Base-by-base conservation (phyloP, 805 yeast genomes). In the Saccharomycopsis selenospora region DNA sequence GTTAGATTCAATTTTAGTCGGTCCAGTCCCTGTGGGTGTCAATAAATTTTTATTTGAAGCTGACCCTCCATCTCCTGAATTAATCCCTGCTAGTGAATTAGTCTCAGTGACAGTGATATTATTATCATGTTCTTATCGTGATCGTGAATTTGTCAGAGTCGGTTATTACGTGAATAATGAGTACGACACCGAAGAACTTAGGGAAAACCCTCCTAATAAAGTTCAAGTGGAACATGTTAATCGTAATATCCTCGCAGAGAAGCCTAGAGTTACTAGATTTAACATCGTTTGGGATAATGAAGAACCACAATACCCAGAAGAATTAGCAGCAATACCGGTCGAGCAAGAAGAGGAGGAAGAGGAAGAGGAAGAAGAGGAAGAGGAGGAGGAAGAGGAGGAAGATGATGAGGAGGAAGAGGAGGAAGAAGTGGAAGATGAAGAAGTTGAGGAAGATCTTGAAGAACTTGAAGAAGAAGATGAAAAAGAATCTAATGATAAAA, bases 111-210 rank as follows among this genome's bases (percentile, higher is more conserved):
- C 99, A 0, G 99, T 93, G 26, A 90, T 93, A 49, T 69, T 93
- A 49, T 71, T 93, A 52, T 85, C 96, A 51, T 93, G 99, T 65
- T 83, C 96, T 0, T 93, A 93, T 61, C 85, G 88, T 43, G 96
- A 86, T 48, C 75, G 91, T 55, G 98, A 93, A 64, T 93, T 93
- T 69, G 99, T 93, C 1, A 73, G 98, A 52, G 99, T 93, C 3
- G 99, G 99, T 0, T 93, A 93, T 68, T 93, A 93, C 61, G 99
- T 93, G 51, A 93, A 93, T 67, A 93, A 93, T 66, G 99, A 93
- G 61, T 93, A 93, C 60, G 97, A 91, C 61, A 73, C 82, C 13
- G 98, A 91, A 61, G 98, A 93, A 58, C 67, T 93, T 59, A 75
- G 96, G 49, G 96, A 89, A 61, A 87, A 85, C 55, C 97, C 97